Evolutionary conservation across 2,329 filamentous ascomycete genomes (phyloP).

Genomic region (Hymenoscyphus fructigenus): DNA sequence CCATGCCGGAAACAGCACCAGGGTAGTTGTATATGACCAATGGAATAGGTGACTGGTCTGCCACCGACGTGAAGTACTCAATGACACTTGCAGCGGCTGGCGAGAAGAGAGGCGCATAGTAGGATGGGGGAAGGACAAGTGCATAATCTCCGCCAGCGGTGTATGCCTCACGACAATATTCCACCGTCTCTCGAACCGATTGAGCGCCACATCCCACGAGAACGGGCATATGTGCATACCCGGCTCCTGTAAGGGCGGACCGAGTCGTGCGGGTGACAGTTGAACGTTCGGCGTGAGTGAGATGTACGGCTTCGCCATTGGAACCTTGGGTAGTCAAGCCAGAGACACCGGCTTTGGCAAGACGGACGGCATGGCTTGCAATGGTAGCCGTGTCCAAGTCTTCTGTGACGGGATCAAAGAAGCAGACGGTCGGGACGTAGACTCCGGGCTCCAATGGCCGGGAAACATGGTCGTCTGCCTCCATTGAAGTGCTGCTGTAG

Average conservation of each 20-base stretch:
- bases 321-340: slow-evolving; percentile 65
- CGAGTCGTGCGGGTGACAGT: slow-evolving; percentile 60
- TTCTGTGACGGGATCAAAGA: slow-evolving; percentile 65
- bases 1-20: slow-evolving; percentile 80
- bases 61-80: slow-evolving; percentile 60
- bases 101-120: slow-evolving; percentile 60
- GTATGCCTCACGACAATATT: slow-evolving; percentile 62
- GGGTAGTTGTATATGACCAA: slow-evolving; percentile 90
- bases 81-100: slow-evolving; percentile 54
- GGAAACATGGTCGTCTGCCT: slow-evolving; percentile 34
- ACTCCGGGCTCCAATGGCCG: slow-evolving; percentile 53
- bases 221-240: slow-evolving; percentile 57
- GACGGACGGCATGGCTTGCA: slow-evolving; percentile 48
- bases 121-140: slow-evolving; percentile 65
- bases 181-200: slow-evolving; percentile 64
- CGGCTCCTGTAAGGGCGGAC: slow-evolving; percentile 57
- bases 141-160: slow-evolving; percentile 65
- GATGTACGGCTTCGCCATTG: slow-evolving; percentile 67
- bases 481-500: slow-evolving; percentile 42
- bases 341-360: slow-evolving; percentile 58
- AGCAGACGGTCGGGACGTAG: slow-evolving; percentile 73
- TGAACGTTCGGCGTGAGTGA: slow-evolving; percentile 60
- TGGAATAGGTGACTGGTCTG: slow-evolving; percentile 70
- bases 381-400: slow-evolving; percentile 63
- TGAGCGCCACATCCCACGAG: slow-evolving; percentile 67